phyloP scores from a whole-genome alignment of 108 stramenopile genomes.

The Skeletonema tropicum region DNA sequence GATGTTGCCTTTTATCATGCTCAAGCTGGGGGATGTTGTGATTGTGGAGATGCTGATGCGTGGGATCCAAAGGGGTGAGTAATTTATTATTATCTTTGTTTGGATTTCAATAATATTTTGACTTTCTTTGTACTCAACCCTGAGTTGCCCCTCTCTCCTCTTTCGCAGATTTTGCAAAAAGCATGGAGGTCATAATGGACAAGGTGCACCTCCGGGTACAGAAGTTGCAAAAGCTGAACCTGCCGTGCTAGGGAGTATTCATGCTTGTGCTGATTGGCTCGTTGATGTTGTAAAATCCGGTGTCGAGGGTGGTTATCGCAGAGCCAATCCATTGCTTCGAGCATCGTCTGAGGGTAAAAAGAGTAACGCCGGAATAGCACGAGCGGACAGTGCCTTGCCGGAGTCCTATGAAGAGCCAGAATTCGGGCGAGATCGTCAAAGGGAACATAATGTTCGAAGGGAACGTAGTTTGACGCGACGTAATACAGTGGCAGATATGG shows the following conservation, averaged over 20 bases:
- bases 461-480: constrained; percentile 25
- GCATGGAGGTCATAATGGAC: constrained; percentile 39
- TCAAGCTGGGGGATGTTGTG: constrained; percentile 97
- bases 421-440: constrained; percentile 24
- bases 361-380: background rate
- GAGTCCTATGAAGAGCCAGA: constrained; percentile 20
- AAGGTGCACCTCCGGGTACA: constrained; percentile 14
- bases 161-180: constrained; percentile 40
- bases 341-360: background rate
- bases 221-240: constrained; percentile 28
- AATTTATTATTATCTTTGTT: background rate
- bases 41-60: constrained; percentile 97
- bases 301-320: constrained; percentile 40
- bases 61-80: constrained; percentile 89
- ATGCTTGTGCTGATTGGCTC: constrained; percentile 44
- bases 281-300: constrained; percentile 30
- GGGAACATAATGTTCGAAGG: constrained; percentile 6
- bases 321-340: constrained; percentile 36
- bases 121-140: background rate
- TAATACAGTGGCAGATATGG: constrained; percentile 47
- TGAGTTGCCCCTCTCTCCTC: background rate
- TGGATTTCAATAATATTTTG: background rate
- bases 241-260: constrained; percentile 33
- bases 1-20: constrained; percentile 96
- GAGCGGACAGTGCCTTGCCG: constrained; percentile 18